These are phyloP conservation scores for Mycena kentingensis DNA, from an alignment of 768 basidiomycete genomes.

Conservation along the genomic window DNA sequence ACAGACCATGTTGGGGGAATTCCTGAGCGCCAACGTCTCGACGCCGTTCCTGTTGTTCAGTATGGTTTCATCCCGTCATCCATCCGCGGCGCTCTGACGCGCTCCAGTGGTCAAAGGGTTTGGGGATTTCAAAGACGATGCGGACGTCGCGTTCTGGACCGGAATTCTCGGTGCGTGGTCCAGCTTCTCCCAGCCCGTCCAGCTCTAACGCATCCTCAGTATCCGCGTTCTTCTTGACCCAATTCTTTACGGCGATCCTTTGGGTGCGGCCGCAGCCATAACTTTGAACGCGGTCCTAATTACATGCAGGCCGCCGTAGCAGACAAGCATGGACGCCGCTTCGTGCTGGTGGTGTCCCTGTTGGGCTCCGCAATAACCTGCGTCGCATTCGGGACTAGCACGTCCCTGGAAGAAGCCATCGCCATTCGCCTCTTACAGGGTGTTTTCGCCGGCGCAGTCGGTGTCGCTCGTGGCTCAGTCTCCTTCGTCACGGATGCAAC, in stretches of 20 bases:
- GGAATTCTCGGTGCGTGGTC: slow-evolving; percentile 71
- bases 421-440: slow-evolving; percentile 88
- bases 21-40: slow-evolving; percentile 89
- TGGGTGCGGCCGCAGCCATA: slow-evolving; percentile 59
- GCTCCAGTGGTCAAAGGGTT: slow-evolving; percentile 55
- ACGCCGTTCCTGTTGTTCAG: slow-evolving; percentile 90
- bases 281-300: slow-evolving; percentile 19
- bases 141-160: slow-evolving; percentile 87
- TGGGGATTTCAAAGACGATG: slow-evolving; percentile 71
- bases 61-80: too few relatives aligned
- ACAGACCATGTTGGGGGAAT: slow-evolving; percentile 95
- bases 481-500: slow-evolving; percentile 84
- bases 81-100: too few relatives aligned
- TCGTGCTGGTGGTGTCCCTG: slow-evolving; percentile 82
- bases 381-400: slow-evolving; percentile 75
- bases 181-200: slow-evolving; percentile 15
- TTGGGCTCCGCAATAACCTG: slow-evolving; percentile 84
- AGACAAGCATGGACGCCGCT: slow-evolving; percentile 84
- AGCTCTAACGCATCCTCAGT: slow-evolving; percentile 43
- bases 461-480: slow-evolving; percentile 89
- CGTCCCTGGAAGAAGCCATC: slow-evolving; percentile 76
- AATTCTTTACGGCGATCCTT: slow-evolving; percentile 91
- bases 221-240: slow-evolving; percentile 88
- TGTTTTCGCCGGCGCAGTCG: slow-evolving; percentile 90
- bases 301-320: slow-evolving; percentile 82